Base-by-base conservation (phyloP, 164 flowering plant species). In the Taxillus chinensis region DNA sequence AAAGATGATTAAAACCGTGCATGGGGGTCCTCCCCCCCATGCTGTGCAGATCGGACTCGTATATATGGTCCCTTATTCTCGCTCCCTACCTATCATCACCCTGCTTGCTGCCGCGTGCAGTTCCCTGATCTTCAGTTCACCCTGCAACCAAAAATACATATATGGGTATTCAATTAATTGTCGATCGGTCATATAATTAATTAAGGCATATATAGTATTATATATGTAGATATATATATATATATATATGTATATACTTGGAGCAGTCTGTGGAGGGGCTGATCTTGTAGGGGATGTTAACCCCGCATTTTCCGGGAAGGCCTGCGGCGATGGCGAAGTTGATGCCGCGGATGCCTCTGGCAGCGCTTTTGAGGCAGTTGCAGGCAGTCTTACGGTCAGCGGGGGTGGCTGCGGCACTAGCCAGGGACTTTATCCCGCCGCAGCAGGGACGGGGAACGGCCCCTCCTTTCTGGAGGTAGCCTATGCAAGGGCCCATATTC, bases 261-360 rank as follows among this genome's bases (percentile, higher is more conserved):
- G 59, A 9, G 70, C 80, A 77, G 53, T 77, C 74, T 10, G 67
- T 70, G 57, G 64, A 41, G 58, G 71, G 68, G 70, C 70, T 64
- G 67, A 77, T 69, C 60, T 52, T 51, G 75, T 64, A 74, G 11
- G 78, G 78, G 5, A 77, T 46, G 57, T 6, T 15, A 7, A 77
- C 70, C 1, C 78, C 68, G 48, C 80, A 77, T 6, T 15, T 59
- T 6, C 66, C 57, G 0, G 78, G 80, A 15, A 77, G 71, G 2
- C 13, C 41, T 7, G 45, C 49, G 4, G 70, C 78, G 11, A 14
- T 27, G 5, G 39, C 67, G 13, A 0, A 5, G 4, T 67, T 48
- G 45, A 72, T 9, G 0, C 66, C 64, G 2, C 53, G 3, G 45
- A 48, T 55, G 15, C 39, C 0, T 14, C 46, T 14, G 0, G 70